Evolutionary conservation across 2,329 filamentous ascomycete genomes (phyloP).

Genomic region (Colletotrichum limetticola): DNA sequence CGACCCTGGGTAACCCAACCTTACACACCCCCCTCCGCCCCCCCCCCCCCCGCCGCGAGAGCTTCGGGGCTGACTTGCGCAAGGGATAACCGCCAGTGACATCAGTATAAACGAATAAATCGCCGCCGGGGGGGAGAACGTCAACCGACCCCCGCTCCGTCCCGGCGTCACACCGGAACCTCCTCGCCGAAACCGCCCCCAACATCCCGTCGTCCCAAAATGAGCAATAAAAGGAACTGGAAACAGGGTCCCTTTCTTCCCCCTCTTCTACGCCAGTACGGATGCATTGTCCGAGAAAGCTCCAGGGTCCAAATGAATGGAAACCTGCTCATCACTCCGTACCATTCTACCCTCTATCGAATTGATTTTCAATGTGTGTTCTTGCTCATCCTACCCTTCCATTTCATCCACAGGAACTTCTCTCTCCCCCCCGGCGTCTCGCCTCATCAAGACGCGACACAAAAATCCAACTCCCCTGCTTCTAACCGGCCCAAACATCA

Average conservation of each 20-base stretch:
- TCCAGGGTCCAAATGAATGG: neutral
- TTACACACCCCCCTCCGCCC: too few relatives aligned
- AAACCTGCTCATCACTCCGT: neutral
- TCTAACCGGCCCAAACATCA: neutral
- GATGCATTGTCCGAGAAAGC: neutral
- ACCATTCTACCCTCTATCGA: neutral
- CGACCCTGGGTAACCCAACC: too few relatives aligned
- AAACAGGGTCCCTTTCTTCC: neutral
- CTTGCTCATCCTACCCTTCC: neutral
- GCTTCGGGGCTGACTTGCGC: neutral
- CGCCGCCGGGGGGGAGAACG: neutral
- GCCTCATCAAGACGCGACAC: neutral
- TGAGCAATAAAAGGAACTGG: neutral
- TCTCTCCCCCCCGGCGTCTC: neutral
- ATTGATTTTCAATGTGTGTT: neutral
- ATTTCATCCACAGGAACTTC: neutral
- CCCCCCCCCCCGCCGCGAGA: too few relatives aligned
- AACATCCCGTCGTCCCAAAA: neutral
- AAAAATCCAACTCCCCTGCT: neutral
- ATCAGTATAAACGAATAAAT: neutral
- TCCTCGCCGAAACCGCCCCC: constrained; percentile 16
- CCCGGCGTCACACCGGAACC: neutral
- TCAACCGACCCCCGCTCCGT: neutral
- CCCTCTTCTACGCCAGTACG: neutral
- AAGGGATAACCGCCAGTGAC: neutral